phyloP scores from a whole-genome alignment of 495 filamentous ascomycete genomes.

The Clavariopsis aquatica region DNA sequence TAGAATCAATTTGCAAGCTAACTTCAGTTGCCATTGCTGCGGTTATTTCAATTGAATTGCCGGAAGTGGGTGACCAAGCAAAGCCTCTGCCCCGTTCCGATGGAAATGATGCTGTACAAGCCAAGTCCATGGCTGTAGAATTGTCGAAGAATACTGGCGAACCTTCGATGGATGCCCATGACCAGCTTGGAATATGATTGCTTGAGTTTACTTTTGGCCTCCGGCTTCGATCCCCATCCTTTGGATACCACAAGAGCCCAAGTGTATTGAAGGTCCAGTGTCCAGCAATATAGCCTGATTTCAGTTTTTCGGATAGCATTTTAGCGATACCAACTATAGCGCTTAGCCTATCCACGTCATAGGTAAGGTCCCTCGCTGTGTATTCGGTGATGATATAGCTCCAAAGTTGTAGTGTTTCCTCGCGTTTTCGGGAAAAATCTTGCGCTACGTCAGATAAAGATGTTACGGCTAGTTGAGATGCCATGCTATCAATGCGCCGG shows the following conservation, averaged over 20 bases:
- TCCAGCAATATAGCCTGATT: conserved; percentile 43
- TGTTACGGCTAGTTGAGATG: conserved; percentile 28
- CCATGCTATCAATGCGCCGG: conserved; percentile 31
- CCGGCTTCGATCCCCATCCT: conserved; percentile 14
- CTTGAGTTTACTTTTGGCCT: conserved; percentile 6
- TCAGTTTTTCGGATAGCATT: conserved; percentile 25
- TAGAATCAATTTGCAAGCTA: conserved; percentile 13
- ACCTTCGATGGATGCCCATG: conserved; percentile 37
- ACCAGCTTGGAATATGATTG: conserved; percentile 31
- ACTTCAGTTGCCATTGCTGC: conserved; percentile 33
- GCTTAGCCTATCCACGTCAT: conserved; percentile 39
- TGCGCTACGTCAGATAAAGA: conserved; percentile 13
- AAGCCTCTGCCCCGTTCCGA: conserved; percentile 10
- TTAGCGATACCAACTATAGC: conserved; percentile 43
- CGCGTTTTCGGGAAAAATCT: conserved; percentile 5
- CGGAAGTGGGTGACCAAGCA: conserved; percentile 26
- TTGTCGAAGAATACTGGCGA: conserved; percentile 37
- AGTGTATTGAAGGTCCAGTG: conserved; percentile 41
- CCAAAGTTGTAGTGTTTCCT: conserved; percentile 33
- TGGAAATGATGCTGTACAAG: conserved; percentile 28
- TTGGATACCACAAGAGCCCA: conserved; percentile 36
- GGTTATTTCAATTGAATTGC: conserved; percentile 23
- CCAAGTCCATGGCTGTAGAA: conserved; percentile 32
- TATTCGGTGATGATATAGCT: conserved; percentile 37
- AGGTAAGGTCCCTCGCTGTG: conserved; percentile 36